Percentiles rank a stretch among this genome's conserved stretches.
Conservation (phyloP, 2,329 filamentous ascomycete species). For the Emergomyces africanus region DNA sequence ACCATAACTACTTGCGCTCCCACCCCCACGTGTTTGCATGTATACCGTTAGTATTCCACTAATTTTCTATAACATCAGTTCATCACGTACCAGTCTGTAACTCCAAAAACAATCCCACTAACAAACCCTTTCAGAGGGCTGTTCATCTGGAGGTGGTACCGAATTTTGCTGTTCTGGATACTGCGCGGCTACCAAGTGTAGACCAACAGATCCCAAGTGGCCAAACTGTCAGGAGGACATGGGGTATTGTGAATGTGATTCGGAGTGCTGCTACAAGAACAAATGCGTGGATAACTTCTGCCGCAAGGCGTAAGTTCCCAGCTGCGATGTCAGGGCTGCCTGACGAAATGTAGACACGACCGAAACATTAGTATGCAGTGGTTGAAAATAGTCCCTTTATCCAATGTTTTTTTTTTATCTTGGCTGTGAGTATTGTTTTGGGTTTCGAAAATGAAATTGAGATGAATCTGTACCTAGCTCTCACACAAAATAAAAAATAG, state of each 20-base stretch:
- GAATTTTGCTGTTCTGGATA: background rate
- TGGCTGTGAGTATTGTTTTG: background rate
- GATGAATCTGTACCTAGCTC: background rate
- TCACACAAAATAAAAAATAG: background rate
- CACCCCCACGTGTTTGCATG: background rate
- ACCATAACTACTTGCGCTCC: constrained; percentile 1
- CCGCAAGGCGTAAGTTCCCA: background rate
- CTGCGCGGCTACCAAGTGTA: constrained; percentile 2
- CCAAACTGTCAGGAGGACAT: background rate
- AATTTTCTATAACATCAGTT: background rate
- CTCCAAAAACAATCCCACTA: background rate
- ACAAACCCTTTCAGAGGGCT: background rate
- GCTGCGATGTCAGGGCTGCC: background rate
- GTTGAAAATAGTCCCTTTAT: background rate
- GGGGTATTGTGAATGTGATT: background rate
- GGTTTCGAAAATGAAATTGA: background rate
- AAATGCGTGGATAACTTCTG: background rate
- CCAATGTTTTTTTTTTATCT: background rate
- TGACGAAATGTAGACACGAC: background rate
- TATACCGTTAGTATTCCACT: background rate
- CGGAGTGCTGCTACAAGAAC: constrained; percentile 1
- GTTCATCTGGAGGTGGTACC: background rate
- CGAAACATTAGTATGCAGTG: background rate
- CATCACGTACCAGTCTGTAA: background rate
- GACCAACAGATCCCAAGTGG: constrained; percentile 1